A percentile compares a stretch with the other conserved stretches of the same genome.
phyloP scores from a whole-genome alignment of 331 rosid genomes.

The Malus hybrid region DNA sequence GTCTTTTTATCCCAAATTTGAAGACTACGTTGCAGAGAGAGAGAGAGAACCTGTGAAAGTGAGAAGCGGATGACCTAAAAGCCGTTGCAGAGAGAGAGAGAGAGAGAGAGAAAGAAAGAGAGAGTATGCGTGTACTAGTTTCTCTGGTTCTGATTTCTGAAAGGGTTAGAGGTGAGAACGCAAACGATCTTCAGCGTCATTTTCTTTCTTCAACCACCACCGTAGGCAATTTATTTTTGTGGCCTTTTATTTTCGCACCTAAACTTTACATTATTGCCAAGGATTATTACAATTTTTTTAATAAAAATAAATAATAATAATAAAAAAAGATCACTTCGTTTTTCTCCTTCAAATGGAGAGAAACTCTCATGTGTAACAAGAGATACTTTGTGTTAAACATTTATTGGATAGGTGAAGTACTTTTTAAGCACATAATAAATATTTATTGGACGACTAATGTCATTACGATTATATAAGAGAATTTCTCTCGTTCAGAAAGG shows the following conservation, averaged over 20 bases:
- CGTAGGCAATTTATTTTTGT: not conserved
- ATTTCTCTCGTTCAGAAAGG: too few species aligned
- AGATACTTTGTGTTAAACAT: too few species aligned
- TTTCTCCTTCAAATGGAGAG: too few species aligned
- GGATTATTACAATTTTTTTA: too few species aligned
- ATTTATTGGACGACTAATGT: too few species aligned
- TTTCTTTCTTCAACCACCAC: not conserved
- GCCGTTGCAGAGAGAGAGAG: not conserved
- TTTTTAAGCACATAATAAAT: too few species aligned
- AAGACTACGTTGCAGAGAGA: not conserved
- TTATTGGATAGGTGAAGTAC: too few species aligned
- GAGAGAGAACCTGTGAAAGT: slow-evolving; percentile 10
- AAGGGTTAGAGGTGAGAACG: not conserved
- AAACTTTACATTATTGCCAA: too few species aligned
- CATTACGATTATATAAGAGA: too few species aligned
- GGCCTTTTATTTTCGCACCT: not conserved
- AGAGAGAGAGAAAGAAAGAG: not conserved
- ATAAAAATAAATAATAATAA: too few species aligned
- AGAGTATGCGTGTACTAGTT: slow-evolving; percentile 6
- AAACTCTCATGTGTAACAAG: too few species aligned
- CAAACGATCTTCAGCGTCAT: not conserved
- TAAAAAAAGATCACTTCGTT: too few species aligned
- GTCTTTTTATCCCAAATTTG: not conserved
- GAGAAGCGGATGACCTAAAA: slow-evolving; percentile 11
- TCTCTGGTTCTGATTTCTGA: not conserved